phyloP scores from a whole-genome alignment of 2,329 filamentous ascomycete species.

The Juglanconis sp. region DNA sequence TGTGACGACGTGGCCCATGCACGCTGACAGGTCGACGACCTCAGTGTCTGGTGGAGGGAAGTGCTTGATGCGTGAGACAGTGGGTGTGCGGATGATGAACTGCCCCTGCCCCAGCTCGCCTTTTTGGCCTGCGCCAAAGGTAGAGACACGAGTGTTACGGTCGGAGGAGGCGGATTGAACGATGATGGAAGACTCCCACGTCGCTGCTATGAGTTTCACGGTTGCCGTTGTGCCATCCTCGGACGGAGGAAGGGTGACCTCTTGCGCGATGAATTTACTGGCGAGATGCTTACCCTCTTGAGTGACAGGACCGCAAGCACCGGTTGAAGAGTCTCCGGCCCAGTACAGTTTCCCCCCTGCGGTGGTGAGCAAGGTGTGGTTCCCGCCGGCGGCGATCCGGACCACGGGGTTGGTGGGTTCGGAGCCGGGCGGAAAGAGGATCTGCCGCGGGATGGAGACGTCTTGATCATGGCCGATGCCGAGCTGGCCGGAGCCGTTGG shows the following conservation, averaged over 20 bases:
- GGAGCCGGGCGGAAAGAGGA: slow-evolving; percentile 49
- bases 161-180: slow-evolving; percentile 45
- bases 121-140: slow-evolving; percentile 63
- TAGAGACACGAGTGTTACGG: slow-evolving; percentile 51
- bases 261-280: not conserved
- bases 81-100: slow-evolving; percentile 45
- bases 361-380: slow-evolving; percentile 78
- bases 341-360: slow-evolving; percentile 58
- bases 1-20: slow-evolving; percentile 74
- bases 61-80: slow-evolving; percentile 45
- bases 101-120: slow-evolving; percentile 69
- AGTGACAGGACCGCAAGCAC: slow-evolving; percentile 50
- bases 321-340: slow-evolving; percentile 57
- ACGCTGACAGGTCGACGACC: slow-evolving; percentile 66
- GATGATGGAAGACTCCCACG: slow-evolving; percentile 73
- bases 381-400: slow-evolving; percentile 65
- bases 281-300: slow-evolving; percentile 8
- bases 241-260: not conserved
- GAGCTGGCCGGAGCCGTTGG: slow-evolving; percentile 74
- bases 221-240: slow-evolving; percentile 9
- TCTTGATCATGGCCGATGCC: slow-evolving; percentile 70
- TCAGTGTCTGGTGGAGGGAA: slow-evolving; percentile 61
- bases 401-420: slow-evolving; percentile 33
- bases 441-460: slow-evolving; percentile 62
- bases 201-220: slow-evolving; percentile 59